phyloP scores from a whole-genome alignment of 2,329 filamentous ascomycete species.

The Aspergillus tanneri region DNA sequence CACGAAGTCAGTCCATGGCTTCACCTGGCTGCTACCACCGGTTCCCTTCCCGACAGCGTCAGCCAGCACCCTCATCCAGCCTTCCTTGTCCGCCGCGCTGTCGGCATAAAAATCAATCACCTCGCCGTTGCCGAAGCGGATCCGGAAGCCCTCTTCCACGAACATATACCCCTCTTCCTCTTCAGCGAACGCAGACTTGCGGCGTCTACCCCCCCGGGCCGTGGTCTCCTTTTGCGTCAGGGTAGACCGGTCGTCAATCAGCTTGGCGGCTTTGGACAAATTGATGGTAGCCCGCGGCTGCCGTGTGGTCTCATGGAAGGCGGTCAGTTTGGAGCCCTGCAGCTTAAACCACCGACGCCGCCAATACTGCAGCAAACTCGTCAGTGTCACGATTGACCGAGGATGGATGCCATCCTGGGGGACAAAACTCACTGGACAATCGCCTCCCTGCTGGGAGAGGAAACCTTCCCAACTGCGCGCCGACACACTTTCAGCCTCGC shows the following conservation, averaged over 20 bases:
- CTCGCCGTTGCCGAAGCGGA: constrained; percentile 97
- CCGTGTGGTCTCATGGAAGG: constrained; percentile 91
- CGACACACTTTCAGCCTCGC: constrained; percentile 79
- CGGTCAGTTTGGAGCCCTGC: constrained; percentile 83
- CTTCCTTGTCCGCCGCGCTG: constrained; percentile 79
- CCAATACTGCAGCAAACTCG: constrained; percentile 93
- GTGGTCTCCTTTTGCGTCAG: constrained; percentile 80
- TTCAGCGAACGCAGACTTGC: constrained; percentile 93
- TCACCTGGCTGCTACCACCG: constrained; percentile 45
- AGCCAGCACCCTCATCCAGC: constrained; percentile 85
- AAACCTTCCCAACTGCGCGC: constrained; percentile 81
- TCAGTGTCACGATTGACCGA: too few species aligned
- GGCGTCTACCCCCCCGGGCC: constrained; percentile 72
- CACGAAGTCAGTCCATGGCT: constrained; percentile 63
- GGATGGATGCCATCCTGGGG: neutral
- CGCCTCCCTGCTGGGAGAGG: constrained; percentile 93
- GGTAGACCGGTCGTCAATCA: constrained; percentile 87
- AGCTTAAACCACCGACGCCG: constrained; percentile 96
- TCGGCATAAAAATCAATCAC: constrained; percentile 99
- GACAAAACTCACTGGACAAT: constrained; percentile 77
- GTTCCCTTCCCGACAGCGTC: constrained; percentile 64
- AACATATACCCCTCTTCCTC: constrained; percentile 99
- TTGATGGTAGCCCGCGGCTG: constrained; percentile 98
- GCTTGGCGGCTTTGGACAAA: constrained; percentile 82
- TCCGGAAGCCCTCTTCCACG: constrained; percentile 97